Evolutionary conservation across 2,329 filamentous ascomycete species (phyloP).

Genomic region (Claviceps fusiformis): DNA sequence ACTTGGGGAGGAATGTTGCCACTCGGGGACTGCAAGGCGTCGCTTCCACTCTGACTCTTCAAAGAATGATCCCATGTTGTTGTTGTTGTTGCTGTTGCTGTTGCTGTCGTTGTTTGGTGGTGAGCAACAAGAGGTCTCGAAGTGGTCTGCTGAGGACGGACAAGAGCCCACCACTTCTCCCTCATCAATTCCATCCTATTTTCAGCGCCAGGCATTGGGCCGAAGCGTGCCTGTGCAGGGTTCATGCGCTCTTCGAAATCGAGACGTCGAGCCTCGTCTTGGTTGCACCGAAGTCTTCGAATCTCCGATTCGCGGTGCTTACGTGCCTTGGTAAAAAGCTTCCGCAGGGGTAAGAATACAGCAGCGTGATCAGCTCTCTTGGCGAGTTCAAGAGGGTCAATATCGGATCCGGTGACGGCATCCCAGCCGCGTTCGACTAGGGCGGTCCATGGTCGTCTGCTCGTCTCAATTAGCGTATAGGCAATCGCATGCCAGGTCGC

Average conservation of each 20-base stretch:
- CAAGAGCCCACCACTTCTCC: conserved; percentile 37
- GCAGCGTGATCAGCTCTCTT: conserved; percentile 32
- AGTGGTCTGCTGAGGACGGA: conserved; percentile 21
- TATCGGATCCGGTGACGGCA: conserved; percentile 26
- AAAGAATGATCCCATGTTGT: background rate
- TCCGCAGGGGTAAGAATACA: conserved; percentile 40
- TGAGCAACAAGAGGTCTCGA: background rate
- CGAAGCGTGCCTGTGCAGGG: conserved; percentile 31
- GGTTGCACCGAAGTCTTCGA: conserved; percentile 31
- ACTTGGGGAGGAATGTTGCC: conserved; percentile 10
- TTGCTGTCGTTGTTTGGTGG: too few species aligned
- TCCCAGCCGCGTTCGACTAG: conserved; percentile 38
- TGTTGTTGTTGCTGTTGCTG: background rate
- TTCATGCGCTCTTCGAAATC: conserved; percentile 35
- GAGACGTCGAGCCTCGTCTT: conserved; percentile 33
- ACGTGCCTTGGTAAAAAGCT: conserved; percentile 37
- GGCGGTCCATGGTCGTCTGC: conserved; percentile 33
- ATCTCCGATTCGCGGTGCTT: conserved; percentile 39
- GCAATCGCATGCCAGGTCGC: conserved; percentile 38
- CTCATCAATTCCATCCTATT: conserved; percentile 30
- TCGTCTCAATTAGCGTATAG: conserved; percentile 32
- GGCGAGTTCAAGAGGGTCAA: conserved; percentile 28
- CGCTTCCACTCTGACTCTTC: conserved; percentile 7
- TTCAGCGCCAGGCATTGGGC: conserved; percentile 32
- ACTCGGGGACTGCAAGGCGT: conserved; percentile 3